These are phyloP conservation scores for Colletotrichum ledebouriae DNA, from an alignment of 2,329 filamentous ascomycete genomes.

Conservation along the genomic window DNA sequence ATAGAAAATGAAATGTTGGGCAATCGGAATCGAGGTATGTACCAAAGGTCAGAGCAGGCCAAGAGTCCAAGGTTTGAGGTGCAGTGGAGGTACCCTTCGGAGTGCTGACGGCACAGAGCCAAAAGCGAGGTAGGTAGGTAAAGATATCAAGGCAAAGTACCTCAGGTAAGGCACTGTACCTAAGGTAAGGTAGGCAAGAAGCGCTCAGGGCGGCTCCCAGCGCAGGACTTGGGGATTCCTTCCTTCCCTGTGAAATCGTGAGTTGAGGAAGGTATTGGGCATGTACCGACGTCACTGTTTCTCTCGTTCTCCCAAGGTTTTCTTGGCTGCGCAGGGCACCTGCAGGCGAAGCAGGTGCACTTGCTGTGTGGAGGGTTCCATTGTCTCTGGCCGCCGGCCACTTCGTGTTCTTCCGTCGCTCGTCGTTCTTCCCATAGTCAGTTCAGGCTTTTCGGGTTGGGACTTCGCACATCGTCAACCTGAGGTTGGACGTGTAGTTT, in stretches of 20 bases:
- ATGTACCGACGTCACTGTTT: background rate
- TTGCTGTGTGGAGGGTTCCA: constrained; percentile 12
- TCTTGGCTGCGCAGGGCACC: background rate
- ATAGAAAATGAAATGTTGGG: background rate
- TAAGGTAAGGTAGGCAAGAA: background rate
- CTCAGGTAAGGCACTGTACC: background rate
- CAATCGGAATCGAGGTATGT: background rate
- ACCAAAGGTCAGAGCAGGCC: no score
- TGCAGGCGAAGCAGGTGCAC: background rate
- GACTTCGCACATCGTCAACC: constrained; percentile 23
- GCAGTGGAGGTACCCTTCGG: background rate
- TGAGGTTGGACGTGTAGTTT: constrained; percentile 17
- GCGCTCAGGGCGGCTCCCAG: constrained; percentile 2
- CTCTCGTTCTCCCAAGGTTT: background rate
- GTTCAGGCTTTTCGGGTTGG: background rate
- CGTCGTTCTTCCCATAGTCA: background rate
- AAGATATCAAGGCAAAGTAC: no score
- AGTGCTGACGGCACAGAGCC: constrained; percentile 5
- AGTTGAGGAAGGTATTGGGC: background rate
- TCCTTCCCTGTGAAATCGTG: background rate
- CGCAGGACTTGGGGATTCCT: background rate
- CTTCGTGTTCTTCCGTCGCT: background rate
- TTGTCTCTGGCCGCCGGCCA: constrained; percentile 20
- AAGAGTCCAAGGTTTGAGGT: no score
- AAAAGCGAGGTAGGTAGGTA: no score